Evolutionary conservation across 495 filamentous ascomycete species (phyloP), one percentile per base, ranked within the genome.

Genomic region (Penicillium roqueforti): DNA sequence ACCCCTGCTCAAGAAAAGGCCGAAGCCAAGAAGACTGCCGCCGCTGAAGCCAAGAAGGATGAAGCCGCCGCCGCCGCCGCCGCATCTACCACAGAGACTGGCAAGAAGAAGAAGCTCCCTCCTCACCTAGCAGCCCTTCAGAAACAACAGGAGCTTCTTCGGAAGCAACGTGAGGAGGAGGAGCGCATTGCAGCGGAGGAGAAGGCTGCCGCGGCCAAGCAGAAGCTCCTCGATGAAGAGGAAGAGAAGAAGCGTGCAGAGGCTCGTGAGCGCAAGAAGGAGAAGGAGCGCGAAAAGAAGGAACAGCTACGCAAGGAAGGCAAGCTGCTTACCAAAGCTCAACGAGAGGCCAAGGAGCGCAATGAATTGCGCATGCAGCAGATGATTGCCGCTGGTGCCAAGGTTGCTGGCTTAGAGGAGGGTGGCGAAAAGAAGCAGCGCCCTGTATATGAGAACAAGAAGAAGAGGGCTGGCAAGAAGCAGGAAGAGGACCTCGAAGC

Each of bases 251-350:
- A 77, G 55, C 84, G 76, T 63, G 90, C 88, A 55, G 90, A 92
- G 63, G 80, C 80, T 26, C 87, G 85, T 60, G 83, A 85, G 11
- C 73, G 79, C 44, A 96, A 87, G 79, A 97, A 96, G 77, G 90
- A 95, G 67, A 95, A 87, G 71, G 95, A 99, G 68, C 95, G 87
- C 71, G 88, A 96, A 71, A 92, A 82, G 76, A 91, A 95, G 56
- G 95, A 99, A 62, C 88, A 96, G 71, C 81, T 96, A 14, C 93
- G 93, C 76, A 92, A 83, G 67, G 91, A 96, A 71, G 95, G 95
- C 62, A 97, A 95, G 67, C 91, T 91, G 61, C 77, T 96, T 55
- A 96, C 92, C 57, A 93, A 96, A 70, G 89, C 92, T 26, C 91
- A 99, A 70, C 88, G 84, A 62, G 91, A 96, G 61, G 87, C 87